Evolutionary conservation across 2,329 filamentous ascomycete species (phyloP).

Genomic region (Diaporthe sp.): DNA sequence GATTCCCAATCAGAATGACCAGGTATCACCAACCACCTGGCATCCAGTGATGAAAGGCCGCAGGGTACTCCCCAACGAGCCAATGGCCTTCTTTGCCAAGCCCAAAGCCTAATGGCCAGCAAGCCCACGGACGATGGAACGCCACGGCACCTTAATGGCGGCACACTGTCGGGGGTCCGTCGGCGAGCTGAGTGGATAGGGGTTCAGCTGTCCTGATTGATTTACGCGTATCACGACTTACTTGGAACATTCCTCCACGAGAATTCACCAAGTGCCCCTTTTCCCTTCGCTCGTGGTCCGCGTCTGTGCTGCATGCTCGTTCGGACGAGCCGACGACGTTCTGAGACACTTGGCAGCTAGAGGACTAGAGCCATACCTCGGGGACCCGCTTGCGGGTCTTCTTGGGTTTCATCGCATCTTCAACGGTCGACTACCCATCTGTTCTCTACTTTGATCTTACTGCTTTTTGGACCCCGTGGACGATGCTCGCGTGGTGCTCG

Average conservation of each 20-base stretch:
- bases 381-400: slow-evolving; percentile 13
- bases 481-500: slow-evolving; percentile 23
- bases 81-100: not conserved
- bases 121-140: not conserved
- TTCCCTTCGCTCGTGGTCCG: not conserved
- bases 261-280: not conserved
- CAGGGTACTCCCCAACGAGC: too few species aligned
- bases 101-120: slow-evolving; percentile 1
- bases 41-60: too few species aligned
- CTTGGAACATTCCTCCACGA: not conserved
- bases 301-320: slow-evolving; percentile 14
- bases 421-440: not conserved
- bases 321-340: slow-evolving; percentile 14
- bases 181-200: not conserved
- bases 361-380: not conserved
- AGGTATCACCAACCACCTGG: too few species aligned
- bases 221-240: not conserved
- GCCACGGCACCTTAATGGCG: not conserved
- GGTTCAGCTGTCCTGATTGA: not conserved
- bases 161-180: not conserved
- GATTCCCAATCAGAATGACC: not conserved
- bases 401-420: slow-evolving; percentile 6
- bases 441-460: not conserved
- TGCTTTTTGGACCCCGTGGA: not conserved
- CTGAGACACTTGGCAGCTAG: slow-evolving; percentile 18